Evolutionary conservation across 495 filamentous ascomycete genomes (phyloP).

Genomic region (Aspergillus sclerotiicarbonarius): DNA sequence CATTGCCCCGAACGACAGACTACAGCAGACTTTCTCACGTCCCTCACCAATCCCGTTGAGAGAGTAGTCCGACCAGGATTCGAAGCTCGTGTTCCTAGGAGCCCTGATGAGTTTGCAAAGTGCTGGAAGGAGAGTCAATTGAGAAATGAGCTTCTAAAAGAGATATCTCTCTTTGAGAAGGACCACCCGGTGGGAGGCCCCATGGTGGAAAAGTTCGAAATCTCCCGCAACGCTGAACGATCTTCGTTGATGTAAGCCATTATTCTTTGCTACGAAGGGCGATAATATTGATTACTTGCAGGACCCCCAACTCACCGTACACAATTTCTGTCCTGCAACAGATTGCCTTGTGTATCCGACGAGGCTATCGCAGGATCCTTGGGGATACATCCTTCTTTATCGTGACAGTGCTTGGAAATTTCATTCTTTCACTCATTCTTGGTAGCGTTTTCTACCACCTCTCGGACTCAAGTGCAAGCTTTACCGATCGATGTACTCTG

Average conservation of each 20-base stretch:
- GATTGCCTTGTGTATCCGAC: constrained; percentile 36
- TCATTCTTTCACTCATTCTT: constrained; percentile 70
- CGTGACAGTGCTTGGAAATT: constrained; percentile 65
- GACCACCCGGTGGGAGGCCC: constrained; percentile 23
- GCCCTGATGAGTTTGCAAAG: constrained; percentile 60
- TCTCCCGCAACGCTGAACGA: constrained; percentile 7
- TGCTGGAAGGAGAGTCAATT: constrained; percentile 47
- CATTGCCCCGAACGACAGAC: constrained; percentile 53
- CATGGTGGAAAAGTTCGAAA: constrained; percentile 21
- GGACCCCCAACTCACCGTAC: constrained; percentile 30
- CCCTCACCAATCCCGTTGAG: constrained; percentile 60
- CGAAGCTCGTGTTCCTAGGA: constrained; percentile 59
- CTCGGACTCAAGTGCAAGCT: constrained; percentile 54
- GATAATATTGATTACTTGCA: not conserved
- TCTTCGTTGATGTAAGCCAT: constrained; percentile 22
- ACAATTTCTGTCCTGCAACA: constrained; percentile 36
- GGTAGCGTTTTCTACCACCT: constrained; percentile 78
- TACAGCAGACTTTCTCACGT: constrained; percentile 66
- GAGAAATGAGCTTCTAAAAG: constrained; percentile 39
- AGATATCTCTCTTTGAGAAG: constrained; percentile 44
- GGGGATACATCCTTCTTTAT: constrained; percentile 70
- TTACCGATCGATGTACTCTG: constrained; percentile 65
- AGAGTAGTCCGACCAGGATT: constrained; percentile 55
- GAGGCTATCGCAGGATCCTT: constrained; percentile 50
- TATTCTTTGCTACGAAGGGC: constrained; percentile 13